Percentiles rank a stretch among this genome's conserved stretches.
Conservation (phyloP, 108 stramenopile species). For the Pseudonitzschia delicatissima region DNA sequence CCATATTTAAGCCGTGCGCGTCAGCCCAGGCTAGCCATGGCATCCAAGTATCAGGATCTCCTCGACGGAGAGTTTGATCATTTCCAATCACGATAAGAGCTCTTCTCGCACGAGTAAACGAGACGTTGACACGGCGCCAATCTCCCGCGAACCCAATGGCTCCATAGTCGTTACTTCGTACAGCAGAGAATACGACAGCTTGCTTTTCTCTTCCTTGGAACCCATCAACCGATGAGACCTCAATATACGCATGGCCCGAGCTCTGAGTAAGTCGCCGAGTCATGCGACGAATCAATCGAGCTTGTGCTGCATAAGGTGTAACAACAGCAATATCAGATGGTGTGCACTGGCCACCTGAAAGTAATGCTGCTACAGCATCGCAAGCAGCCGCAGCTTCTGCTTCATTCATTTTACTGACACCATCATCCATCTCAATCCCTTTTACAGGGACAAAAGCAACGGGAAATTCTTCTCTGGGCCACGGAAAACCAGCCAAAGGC, state of each 20-base stretch:
- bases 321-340: conserved; percentile 95
- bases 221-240: conserved; percentile 97
- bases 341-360: conserved; percentile 78
- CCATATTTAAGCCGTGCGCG: conserved; percentile 89
- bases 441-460: conserved; percentile 84
- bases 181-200: conserved; percentile 96
- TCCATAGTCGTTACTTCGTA: conserved; percentile 92
- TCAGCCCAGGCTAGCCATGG: conserved; percentile 90
- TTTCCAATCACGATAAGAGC: conserved; percentile 92
- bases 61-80: conserved; percentile 82
- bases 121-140: conserved; percentile 98
- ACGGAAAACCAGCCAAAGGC: conserved; percentile 85
- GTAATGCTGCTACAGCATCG: conserved; percentile 78
- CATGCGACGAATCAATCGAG: conserved; percentile 83
- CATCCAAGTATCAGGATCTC: conserved; percentile 87
- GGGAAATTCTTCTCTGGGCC: conserved; percentile 90
- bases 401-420: conserved; percentile 90
- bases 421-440: conserved; percentile 84
- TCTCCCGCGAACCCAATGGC: conserved; percentile 97
- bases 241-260: conserved; percentile 74
- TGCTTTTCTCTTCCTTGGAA: conserved; percentile 99
- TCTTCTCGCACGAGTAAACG: conserved; percentile 95
- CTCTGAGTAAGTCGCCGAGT: conserved; percentile 61
- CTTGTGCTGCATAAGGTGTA: conserved; percentile 99
- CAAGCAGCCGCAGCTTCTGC: conserved; percentile 91